A percentile compares a stretch with the other conserved stretches of the same genome.
phyloP scores from a whole-genome alignment of 345 rosid genomes.

The Boechera retrofracta region DNA sequence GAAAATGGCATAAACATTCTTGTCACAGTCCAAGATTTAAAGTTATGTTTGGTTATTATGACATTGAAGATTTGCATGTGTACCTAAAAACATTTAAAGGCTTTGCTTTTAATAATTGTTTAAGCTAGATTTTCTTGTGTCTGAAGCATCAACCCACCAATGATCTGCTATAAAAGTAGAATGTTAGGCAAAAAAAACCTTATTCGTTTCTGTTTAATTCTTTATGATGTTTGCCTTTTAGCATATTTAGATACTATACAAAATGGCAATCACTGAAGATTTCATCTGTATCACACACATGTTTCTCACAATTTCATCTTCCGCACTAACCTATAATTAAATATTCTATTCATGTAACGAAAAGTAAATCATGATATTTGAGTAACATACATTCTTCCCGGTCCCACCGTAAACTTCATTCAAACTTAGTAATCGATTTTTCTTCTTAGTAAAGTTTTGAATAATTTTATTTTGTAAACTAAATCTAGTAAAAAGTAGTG shows the following conservation, averaged over 20 bases:
- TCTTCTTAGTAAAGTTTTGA: background rate
- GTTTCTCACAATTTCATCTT: slow-evolving; percentile 7
- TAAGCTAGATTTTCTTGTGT: slow-evolving; percentile 26
- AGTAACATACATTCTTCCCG: slow-evolving; percentile 3
- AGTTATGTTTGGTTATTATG: slow-evolving; percentile 28
- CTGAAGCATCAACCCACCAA: slow-evolving; percentile 30
- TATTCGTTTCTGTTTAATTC: slow-evolving; percentile 22
- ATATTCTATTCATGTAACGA: background rate
- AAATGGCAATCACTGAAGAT: background rate
- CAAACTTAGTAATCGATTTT: background rate
- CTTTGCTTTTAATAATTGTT: background rate
- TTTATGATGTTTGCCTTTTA: slow-evolving; percentile 24
- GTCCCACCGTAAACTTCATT: slow-evolving; percentile 9
- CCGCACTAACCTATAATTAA: background rate
- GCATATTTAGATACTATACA: slow-evolving; percentile 4
- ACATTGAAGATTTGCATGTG: slow-evolving; percentile 35
- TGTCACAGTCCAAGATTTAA: slow-evolving; percentile 3
- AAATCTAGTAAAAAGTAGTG: slow-evolving; percentile 6
- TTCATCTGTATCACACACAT: background rate
- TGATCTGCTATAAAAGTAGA: slow-evolving; percentile 33
- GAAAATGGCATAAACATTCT: slow-evolving; percentile 24
- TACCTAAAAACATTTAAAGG: slow-evolving; percentile 16
- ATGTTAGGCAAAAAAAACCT: slow-evolving; percentile 34
- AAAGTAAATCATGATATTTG: background rate
- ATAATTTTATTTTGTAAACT: background rate